Evolutionary conservation across 805 yeast species (phyloP).

Genomic region (Nakazawaea ishiwadae): DNA sequence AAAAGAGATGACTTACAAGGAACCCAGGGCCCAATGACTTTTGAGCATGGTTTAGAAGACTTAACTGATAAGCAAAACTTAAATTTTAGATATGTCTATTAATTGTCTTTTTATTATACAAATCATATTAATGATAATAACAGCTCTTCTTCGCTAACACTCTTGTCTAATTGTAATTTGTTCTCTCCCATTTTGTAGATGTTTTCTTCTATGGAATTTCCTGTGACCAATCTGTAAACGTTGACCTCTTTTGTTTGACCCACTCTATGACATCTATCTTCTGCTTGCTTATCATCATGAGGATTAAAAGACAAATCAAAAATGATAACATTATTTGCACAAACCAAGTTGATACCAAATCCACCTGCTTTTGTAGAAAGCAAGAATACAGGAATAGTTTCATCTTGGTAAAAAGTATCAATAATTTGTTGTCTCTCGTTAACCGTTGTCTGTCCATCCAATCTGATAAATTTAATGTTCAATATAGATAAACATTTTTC

Average conservation of each 20-base stretch:
- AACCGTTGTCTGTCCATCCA: conserved; percentile 93
- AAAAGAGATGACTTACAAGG: conserved; percentile 5
- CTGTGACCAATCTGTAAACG: conserved; percentile 70
- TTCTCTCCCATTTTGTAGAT: conserved; percentile 83
- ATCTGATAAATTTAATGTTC: conserved; percentile 67
- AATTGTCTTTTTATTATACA: not conserved
- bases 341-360: conserved; percentile 93
- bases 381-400: conserved; percentile 76
- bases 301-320: conserved; percentile 96
- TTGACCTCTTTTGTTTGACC: conserved; percentile 86
- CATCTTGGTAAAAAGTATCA: conserved; percentile 82
- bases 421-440: conserved; percentile 90
- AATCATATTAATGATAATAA: conserved; percentile 4
- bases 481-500: conserved; percentile 67
- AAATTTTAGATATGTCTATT: conserved; percentile 5
- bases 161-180: conserved; percentile 78
- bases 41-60: conserved; percentile 9
- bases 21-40: not conserved
- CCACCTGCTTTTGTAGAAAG: conserved; percentile 98
- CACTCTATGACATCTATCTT: conserved; percentile 96
- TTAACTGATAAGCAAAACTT: not conserved
- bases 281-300: conserved; percentile 98
- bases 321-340: conserved; percentile 88
- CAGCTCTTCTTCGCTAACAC: conserved; percentile 38
- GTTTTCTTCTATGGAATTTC: conserved; percentile 82